A percentile compares a stretch with the other conserved stretches of the same genome.
Conservation (phyloP, 2,329 filamentous ascomycete genomes). For the Phaeophleospora eucalypticola region DNA sequence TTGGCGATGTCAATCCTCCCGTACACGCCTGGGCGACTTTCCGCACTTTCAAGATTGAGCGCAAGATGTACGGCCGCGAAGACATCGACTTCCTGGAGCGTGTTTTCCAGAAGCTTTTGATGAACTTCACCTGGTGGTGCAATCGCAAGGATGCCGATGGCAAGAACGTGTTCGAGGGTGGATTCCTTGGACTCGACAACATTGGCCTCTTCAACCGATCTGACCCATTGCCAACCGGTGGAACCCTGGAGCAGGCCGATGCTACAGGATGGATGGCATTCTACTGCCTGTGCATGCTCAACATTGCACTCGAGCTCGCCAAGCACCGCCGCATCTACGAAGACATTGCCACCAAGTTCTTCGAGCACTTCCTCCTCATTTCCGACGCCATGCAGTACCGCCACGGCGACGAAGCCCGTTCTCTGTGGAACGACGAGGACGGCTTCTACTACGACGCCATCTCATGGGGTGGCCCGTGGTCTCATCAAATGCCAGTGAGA, state of each 20-base stretch:
- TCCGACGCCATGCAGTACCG: conserved; percentile 88
- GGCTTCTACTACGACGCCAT: conserved; percentile 99
- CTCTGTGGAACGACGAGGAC: conserved; percentile 93
- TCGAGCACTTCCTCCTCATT: conserved; percentile 97
- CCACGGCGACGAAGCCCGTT: conserved; percentile 66
- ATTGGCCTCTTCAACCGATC: conserved; percentile 97
- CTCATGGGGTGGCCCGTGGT: conserved; percentile 89
- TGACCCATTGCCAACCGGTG: conserved; percentile 87
- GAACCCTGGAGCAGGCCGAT: conserved; percentile 91
- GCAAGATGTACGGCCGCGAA: conserved; percentile 92
- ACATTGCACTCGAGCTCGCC: conserved; percentile 89
- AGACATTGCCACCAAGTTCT: conserved; percentile 96
- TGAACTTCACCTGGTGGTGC: conserved; percentile 99
- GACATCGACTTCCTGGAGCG: conserved; percentile 94
- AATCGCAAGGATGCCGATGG: conserved; percentile 92
- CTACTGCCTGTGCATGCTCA: conserved; percentile 93
- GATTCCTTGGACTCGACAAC: conserved; percentile 92
- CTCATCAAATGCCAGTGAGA: conserved; percentile 84
- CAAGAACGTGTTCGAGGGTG: conserved; percentile 96
- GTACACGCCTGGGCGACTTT: conserved; percentile 97
- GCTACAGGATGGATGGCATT: conserved; percentile 99
- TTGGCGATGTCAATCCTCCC: conserved; percentile 92
- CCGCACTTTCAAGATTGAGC: conserved; percentile 95
- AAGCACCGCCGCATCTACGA: conserved; percentile 95
- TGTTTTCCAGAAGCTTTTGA: conserved; percentile 89